These are phyloP conservation scores for Myxozyma mucilagina DNA, from an alignment of 805 yeast genomes.

Conservation along the genomic window DNA sequence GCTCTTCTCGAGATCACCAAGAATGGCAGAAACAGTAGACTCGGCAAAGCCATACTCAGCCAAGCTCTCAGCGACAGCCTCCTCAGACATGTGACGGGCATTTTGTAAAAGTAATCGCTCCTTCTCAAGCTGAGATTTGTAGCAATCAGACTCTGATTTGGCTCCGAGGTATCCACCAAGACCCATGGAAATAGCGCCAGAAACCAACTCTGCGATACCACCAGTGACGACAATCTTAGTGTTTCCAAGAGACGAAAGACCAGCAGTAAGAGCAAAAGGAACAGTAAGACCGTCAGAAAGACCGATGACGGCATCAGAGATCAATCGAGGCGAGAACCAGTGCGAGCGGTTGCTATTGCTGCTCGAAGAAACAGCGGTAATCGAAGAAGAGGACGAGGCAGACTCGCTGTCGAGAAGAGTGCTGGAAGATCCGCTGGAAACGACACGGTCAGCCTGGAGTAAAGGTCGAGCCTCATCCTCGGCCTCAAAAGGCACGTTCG, in stretches of 20 bases:
- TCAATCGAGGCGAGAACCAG: constrained; percentile 67
- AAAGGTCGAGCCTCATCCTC: constrained; percentile 27
- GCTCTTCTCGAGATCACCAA: constrained; percentile 72
- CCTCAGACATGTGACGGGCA: constrained; percentile 52
- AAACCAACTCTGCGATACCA: constrained; percentile 94
- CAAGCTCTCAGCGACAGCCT: constrained; percentile 78
- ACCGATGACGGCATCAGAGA: constrained; percentile 92
- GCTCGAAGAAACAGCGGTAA: constrained; percentile 2
- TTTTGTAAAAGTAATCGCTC: constrained; percentile 46
- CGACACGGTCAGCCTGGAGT: constrained; percentile 8
- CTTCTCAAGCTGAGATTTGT: constrained; percentile 32
- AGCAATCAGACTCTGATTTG: constrained; percentile 61
- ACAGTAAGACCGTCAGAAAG: constrained; percentile 94
- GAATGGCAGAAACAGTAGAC: constrained; percentile 69
- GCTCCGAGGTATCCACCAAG: constrained; percentile 97
- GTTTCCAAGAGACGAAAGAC: constrained; percentile 86
- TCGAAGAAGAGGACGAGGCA: constrained; percentile 13
- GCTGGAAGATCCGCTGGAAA: constrained; percentile 4
- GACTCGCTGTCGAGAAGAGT: constrained; percentile 4
- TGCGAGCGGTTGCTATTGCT: constrained; percentile 6
- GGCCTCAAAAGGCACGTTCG: neutral
- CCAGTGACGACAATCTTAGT: constrained; percentile 91
- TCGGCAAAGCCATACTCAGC: constrained; percentile 68
- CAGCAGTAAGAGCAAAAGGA: constrained; percentile 98
- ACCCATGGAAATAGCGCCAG: constrained; percentile 98